phyloP scores from a whole-genome alignment of 2,329 filamentous ascomycete genomes.

The Elsinoe australis region DNA sequence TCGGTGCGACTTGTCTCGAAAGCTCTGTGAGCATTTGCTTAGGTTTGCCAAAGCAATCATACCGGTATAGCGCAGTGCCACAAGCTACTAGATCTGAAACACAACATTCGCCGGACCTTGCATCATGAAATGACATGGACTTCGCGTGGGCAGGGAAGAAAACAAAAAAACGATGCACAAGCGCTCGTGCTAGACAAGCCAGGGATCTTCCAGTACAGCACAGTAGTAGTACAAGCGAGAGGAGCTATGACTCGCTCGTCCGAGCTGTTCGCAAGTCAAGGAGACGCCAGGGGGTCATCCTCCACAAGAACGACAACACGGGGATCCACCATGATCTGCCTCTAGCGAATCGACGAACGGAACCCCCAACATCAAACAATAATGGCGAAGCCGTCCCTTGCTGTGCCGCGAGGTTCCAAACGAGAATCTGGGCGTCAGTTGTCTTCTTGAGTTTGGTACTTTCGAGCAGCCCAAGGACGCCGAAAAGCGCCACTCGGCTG shows the following conservation, averaged over 20 bases:
- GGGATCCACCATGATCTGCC: background rate
- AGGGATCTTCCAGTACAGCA: too few species aligned
- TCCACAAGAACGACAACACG: constrained; percentile 8
- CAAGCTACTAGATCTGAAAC: constrained; percentile 7
- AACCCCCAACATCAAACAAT: constrained; percentile 12
- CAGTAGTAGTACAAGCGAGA: too few species aligned
- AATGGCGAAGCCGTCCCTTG: constrained; percentile 10
- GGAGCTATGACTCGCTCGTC: too few species aligned
- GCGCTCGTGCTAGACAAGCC: background rate
- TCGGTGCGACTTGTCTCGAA: constrained; percentile 3
- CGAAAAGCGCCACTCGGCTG: constrained; percentile 9
- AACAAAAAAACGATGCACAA: background rate
- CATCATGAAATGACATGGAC: background rate
- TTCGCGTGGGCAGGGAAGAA: constrained; percentile 1
- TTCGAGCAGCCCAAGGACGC: constrained; percentile 8
- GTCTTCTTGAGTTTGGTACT: constrained; percentile 15
- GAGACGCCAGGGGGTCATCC: constrained; percentile 4
- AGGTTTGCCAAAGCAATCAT: constrained; percentile 3
- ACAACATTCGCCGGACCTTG: constrained; percentile 8
- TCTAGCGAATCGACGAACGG: constrained; percentile 9
- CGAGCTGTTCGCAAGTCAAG: too few species aligned
- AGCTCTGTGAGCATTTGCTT: background rate
- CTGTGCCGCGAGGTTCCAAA: constrained; percentile 11
- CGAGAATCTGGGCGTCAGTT: constrained; percentile 5
- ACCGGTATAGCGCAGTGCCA: background rate